Evolutionary conservation across 345 rosid genomes (phyloP), one percentile per base, ranked within the genome.

Genomic region (Garcia nutans): DNA sequence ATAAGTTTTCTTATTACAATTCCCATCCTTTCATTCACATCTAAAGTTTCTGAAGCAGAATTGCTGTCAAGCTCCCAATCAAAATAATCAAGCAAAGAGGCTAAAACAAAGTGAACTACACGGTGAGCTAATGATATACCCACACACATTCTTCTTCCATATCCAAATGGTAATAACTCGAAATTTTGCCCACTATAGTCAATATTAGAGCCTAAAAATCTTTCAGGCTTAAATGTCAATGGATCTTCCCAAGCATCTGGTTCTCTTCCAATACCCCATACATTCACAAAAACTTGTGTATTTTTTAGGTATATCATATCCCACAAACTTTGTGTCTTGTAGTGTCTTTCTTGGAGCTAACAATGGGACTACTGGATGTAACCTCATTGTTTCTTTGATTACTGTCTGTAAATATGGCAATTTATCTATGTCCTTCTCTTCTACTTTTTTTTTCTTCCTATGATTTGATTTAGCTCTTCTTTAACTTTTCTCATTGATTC

Each of bases 201-300:
- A 31, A 78, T 58, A 2, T 78, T 50, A 3, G 77, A 78, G 8
- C 37, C 76, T 10, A 78, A 23, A 31, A 77, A 78, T 50, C 77
- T 65, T 15, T 72, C 69, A 12, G 81, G 81, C 41, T 60, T 78
- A 58, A 78, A 78, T 2, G 54, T 0, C 69, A 73, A 57, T 17
- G 81, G 76, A 57, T 72, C 81, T 11, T 65, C 69, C 81, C 77
- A 78, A 49, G 59, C 13, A 26, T 72, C 60, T n/a, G 72, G 60
- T 24, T 78, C 76, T 58, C 76, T 73, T 56, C 77, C 81, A n/a
- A 78, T 78, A 5, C 63, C 66, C 81, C 73, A 78, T 5, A 6
- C 77, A 26, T 78, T 78, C 5, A 72, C 68, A 37, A 72, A 65
- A 5, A 72, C 76, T 23, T 67, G 73, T 9, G 81, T 77, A 44